These are phyloP conservation scores for Aspergillus flavus DNA, from an alignment of 2,329 filamentous ascomycete species.

Conservation along the genomic window DNA sequence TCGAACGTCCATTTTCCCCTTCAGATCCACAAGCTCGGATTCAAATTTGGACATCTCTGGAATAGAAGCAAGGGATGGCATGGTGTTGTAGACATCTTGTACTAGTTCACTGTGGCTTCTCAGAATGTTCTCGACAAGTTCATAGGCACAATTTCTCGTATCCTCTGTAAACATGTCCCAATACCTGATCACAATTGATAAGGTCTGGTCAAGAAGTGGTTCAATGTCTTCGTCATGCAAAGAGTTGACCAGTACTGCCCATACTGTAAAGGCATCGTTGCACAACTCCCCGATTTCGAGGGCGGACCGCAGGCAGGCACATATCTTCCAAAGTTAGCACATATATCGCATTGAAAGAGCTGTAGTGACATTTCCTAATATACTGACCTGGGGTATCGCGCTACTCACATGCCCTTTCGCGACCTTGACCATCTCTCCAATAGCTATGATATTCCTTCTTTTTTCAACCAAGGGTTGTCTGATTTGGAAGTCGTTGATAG, in stretches of 20 bases:
- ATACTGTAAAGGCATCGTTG: conserved; percentile 77
- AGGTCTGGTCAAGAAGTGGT: conserved; percentile 80
- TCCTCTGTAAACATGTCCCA: conserved; percentile 69
- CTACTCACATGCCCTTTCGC: conserved; percentile 73
- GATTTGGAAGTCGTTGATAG: conserved; percentile 68
- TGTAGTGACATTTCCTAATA: not conserved
- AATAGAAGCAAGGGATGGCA: conserved; percentile 77
- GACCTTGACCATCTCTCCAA: conserved; percentile 83
- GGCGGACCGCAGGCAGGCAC: conserved; percentile 86
- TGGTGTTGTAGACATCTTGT: conserved; percentile 67
- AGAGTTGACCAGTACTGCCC: conserved; percentile 74
- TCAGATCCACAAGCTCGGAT: conserved; percentile 64
- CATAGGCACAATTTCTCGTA: conserved; percentile 62
- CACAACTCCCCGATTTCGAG: conserved; percentile 75
- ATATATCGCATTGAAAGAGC: not conserved
- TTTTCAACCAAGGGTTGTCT: conserved; percentile 68
- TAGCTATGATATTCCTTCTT: conserved; percentile 74
- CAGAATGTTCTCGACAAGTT: conserved; percentile 67
- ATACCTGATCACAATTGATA: conserved; percentile 81
- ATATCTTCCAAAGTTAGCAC: conserved; percentile 63
- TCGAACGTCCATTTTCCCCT: conserved; percentile 65
- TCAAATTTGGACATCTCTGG: conserved; percentile 70
- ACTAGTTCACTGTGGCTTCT: conserved; percentile 64
- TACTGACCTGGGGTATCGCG: conserved; percentile 78
- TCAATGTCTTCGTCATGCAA: conserved; percentile 79